These are phyloP conservation scores for Auricularia sp. DNA, from an alignment of 768 basidiomycete genomes.

Conservation along the genomic window DNA sequence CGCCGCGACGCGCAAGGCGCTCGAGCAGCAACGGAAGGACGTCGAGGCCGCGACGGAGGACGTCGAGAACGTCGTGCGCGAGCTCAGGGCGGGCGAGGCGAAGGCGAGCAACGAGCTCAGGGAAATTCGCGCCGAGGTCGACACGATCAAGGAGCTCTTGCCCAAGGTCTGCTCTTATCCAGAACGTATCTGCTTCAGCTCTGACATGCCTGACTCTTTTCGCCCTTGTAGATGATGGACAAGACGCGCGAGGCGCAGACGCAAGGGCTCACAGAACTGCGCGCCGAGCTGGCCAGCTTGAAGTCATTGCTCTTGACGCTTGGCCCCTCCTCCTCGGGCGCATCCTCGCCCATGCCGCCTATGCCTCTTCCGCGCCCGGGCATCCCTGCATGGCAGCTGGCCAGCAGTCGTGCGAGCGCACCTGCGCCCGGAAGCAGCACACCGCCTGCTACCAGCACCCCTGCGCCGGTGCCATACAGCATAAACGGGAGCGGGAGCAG, in stretches of 20 bases:
- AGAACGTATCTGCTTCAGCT: too few relatives aligned
- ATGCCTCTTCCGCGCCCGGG: slow-evolving; percentile 50
- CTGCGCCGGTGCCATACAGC: neutral
- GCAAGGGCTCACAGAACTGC: slow-evolving; percentile 75
- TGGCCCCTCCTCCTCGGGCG: slow-evolving; percentile 41
- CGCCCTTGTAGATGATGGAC: slow-evolving; percentile 75
- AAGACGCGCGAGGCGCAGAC: slow-evolving; percentile 82
- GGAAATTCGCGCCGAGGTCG: slow-evolving; percentile 85
- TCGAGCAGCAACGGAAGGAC: slow-evolving; percentile 66
- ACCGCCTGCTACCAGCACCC: slow-evolving; percentile 10
- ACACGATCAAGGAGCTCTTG: slow-evolving; percentile 81
- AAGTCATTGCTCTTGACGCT: slow-evolving; percentile 81
- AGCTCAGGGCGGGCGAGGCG: slow-evolving; percentile 69
- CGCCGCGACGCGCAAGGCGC: slow-evolving; percentile 53
- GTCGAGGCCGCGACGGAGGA: slow-evolving; percentile 65
- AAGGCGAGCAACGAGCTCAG: slow-evolving; percentile 82
- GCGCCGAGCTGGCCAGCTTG: slow-evolving; percentile 88
- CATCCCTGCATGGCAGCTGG: slow-evolving; percentile 89
- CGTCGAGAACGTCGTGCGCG: slow-evolving; percentile 60
- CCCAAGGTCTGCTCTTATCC: slow-evolving; percentile 57
- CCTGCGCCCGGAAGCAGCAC: slow-evolving; percentile 14
- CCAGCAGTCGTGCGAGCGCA: slow-evolving; percentile 25
- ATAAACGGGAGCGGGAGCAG: neutral
- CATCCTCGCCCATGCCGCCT: slow-evolving; percentile 37
- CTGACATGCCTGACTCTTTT: too few relatives aligned